Base-by-base conservation (phyloP, 2,329 filamentous ascomycete genomes). In the Aspergillus neotritici region DNA sequence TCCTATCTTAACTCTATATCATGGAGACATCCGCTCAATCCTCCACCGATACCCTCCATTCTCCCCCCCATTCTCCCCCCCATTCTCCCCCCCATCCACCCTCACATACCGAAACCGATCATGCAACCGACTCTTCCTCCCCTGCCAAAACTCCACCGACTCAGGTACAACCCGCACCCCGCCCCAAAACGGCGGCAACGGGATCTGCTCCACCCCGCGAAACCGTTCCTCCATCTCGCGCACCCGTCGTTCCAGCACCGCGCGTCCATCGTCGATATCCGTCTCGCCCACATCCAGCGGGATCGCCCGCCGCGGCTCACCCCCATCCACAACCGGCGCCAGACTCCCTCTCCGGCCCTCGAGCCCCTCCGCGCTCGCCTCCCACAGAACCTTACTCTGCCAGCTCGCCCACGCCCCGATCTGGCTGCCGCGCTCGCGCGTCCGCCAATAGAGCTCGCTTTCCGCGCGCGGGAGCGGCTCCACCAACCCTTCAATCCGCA, bases 121-220 rank as follows among this genome's bases (percentile, higher is more conserved):
- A 69, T 98, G 93, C 66, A 98, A 70, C 47, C 93, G 77, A 69
- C 84, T 95, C 62, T 87, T 79, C 57, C 93, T 79, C 3, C 93
- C 93, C 74, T 96, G 90, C 80, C 93, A 98, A 65, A 98, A 98
- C 76, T 98, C 93, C 37, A 98, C 77, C 56, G 81, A 79, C 60
- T 89, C 85, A 0, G 93, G 91, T 51, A 90, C 76, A 47, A 98
- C 78, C 55, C 91, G 81, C 64, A 96, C 63, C 0, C 93, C 93
- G 25, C 93, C 93, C 93, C 93, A 98, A 64, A 95, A 96, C 8
- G 86, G 83, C 4, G 93, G 93, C 38, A 96, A 82, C 1, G 90
- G 90, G 52, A 98, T 94, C 44, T 86, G 69, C 21, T 94, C 86
- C 51, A 78, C 60, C 2, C 81, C 86, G 33, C 83, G 77, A 63